phyloP scores from a whole-genome alignment of 495 filamentous ascomycete genomes.

The Rhypophila decipiens region DNA sequence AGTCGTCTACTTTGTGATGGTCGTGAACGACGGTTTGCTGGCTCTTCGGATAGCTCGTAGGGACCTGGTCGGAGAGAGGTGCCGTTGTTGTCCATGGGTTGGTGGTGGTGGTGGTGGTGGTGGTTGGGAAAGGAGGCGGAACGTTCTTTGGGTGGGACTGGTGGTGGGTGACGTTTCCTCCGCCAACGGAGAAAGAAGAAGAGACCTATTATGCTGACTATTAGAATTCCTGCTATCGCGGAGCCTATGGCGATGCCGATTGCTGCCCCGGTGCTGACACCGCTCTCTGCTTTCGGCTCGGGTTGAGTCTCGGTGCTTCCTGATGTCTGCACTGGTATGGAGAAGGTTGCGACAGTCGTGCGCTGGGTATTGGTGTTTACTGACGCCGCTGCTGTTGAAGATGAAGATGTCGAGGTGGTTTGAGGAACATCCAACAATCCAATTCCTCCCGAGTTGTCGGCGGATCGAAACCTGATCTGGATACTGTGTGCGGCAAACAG shows the following conservation, averaged over 20 bases:
- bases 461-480: constrained; percentile 18
- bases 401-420: background rate
- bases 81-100: background rate
- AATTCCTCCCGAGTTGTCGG: too few relatives aligned
- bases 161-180: constrained; percentile 13
- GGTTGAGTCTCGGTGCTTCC: background rate
- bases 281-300: background rate
- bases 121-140: background rate
- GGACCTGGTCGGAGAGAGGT: constrained; percentile 4
- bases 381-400: background rate
- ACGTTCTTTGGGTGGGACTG: constrained; percentile 21
- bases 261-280: constrained; percentile 18
- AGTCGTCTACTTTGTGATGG: background rate
- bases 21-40: too few relatives aligned
- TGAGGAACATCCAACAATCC: background rate
- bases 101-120: background rate
- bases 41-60: constrained; percentile 16
- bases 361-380: background rate
- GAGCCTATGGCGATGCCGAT: constrained; percentile 26
- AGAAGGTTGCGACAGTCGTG: background rate
- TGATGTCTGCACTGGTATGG: background rate
- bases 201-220: constrained; percentile 9
- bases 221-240: constrained; percentile 12
- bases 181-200: constrained; percentile 17
- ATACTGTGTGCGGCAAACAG: constrained; percentile 20